A percentile compares a stretch with the other conserved stretches of the same genome.
These are phyloP conservation scores for Fusarium zealandicum DNA, from an alignment of 2,329 filamentous ascomycete species.

Conservation along the genomic window DNA sequence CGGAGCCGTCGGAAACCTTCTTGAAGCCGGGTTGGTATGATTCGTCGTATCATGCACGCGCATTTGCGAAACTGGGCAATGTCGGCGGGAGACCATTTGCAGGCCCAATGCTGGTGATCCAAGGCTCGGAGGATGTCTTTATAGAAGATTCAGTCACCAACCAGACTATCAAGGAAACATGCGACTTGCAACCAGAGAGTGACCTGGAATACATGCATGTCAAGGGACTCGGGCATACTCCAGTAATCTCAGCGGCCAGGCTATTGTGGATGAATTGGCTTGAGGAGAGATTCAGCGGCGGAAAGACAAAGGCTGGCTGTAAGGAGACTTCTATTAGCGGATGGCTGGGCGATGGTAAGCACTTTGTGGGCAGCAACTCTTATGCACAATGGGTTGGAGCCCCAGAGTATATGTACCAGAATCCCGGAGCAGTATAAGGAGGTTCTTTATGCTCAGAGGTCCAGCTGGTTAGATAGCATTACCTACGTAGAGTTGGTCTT, in stretches of 20 bases:
- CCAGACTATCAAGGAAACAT: not conserved
- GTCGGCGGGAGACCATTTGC: not conserved
- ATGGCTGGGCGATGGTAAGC: conserved; percentile 2
- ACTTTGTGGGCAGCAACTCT: conserved; percentile 3
- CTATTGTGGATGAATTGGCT: conserved; percentile 11
- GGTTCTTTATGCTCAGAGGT: too few relatives aligned
- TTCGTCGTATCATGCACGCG: conserved; percentile 5
- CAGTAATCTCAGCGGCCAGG: not conserved
- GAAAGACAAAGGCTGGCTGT: not conserved
- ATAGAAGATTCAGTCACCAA: not conserved
- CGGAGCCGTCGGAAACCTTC: accelerated
- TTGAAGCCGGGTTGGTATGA: not conserved
- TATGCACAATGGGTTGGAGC: conserved; percentile 15
- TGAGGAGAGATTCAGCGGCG: not conserved
- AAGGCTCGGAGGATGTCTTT: not conserved
- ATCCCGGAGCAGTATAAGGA: conserved; percentile 2
- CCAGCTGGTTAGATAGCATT: too few relatives aligned
- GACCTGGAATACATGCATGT: conserved; percentile 1
- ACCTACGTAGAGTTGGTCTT: too few relatives aligned
- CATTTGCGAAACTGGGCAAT: conserved; percentile 5
- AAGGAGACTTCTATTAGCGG: not conserved
- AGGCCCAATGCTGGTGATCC: conserved; percentile 2
- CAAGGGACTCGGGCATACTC: not conserved
- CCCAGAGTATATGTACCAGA: conserved; percentile 11
- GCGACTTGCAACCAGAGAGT: accelerated